Evolutionary conservation across 2,329 filamentous ascomycete species (phyloP), one percentile per base, ranked within the genome.

Genomic region (Ascochyta clinopodiicola): DNA sequence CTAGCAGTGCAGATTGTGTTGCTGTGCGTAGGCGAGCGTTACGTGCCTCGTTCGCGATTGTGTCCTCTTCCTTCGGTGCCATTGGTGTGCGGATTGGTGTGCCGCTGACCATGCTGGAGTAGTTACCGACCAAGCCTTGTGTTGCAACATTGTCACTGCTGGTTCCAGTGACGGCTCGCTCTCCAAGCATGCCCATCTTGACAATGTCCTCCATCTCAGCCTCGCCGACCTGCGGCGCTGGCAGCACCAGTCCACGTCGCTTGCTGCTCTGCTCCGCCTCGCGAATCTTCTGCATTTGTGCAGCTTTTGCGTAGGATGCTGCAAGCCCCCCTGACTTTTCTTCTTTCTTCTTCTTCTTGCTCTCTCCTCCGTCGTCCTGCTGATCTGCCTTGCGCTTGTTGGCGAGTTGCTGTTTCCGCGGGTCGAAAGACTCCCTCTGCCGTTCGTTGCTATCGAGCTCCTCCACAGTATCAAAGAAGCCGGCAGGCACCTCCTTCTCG

Each of bases 221-320:
- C 70, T 99, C 95, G 74, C 91, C 88, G 67, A 99, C 92, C 77
- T 99, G 95, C 8, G 95, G 95, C 22, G 90, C 82, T 8, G 95
- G 95, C 24, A 99, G 80, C 40, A 88, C 87, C n/a, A 99, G 81
- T 6, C 88, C 80, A 54, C 92, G 86, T 54, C 95, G 86, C 78
- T 96, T 98, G 81, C 92, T 97, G 79, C 91, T 96, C 77, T 96
- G 94, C 76, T 99, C 95, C 2, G 95, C 95, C 78, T 99, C 95
- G 25, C 95, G 86, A 52, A 99, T 90, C 74, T 90, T 95, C 73
- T 98, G 94, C 84, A 94, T 87, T 71, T 97, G 93, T 0, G 92
- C 95, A 22, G 95, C 95, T 77, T 96, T 96, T 46, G 94, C 85
- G 27, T 95, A 95, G 1, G 94, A 93, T 62, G 93, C 91, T 63